A percentile compares a stretch with the other conserved stretches of the same genome.
These are phyloP conservation scores for Candida tibetensis DNA, from an alignment of 805 yeast species.

Conservation along the genomic window DNA sequence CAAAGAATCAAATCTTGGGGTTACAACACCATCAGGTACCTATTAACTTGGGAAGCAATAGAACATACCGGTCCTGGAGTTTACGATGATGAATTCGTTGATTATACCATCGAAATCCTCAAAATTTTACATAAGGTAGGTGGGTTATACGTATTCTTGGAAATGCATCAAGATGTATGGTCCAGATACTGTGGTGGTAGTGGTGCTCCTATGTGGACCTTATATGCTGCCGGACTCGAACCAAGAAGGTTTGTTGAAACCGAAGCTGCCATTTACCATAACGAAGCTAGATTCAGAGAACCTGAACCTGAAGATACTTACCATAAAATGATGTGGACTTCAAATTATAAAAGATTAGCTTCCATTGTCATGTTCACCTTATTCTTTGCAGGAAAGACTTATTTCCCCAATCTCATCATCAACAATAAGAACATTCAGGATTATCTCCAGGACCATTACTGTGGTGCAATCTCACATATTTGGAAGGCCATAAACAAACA, in stretches of 20 bases:
- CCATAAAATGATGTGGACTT: slow-evolving; percentile 91
- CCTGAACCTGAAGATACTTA: slow-evolving; percentile 39
- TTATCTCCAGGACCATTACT: slow-evolving; percentile 64
- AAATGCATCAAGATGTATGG: slow-evolving; percentile 96
- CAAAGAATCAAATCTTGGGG: slow-evolving; percentile 75
- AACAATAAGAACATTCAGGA: slow-evolving; percentile 77
- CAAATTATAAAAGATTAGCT: slow-evolving; percentile 77
- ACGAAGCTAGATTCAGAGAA: slow-evolving; percentile 40
- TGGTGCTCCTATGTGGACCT: slow-evolving; percentile 94
- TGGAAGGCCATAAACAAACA: slow-evolving; percentile 29
- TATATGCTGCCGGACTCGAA: slow-evolving; percentile 83
- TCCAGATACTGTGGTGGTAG: slow-evolving; percentile 84
- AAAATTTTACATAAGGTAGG: slow-evolving; percentile 58
- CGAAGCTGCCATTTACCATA: slow-evolving; percentile 80
- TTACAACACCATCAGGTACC: slow-evolving; percentile 70
- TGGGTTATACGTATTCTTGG: slow-evolving; percentile 75
- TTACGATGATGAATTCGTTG: slow-evolving; percentile 75
- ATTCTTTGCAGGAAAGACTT: slow-evolving; percentile 74
- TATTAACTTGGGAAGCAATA: slow-evolving; percentile 88
- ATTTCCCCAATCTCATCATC: slow-evolving; percentile 72
- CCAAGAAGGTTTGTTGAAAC: slow-evolving; percentile 69
- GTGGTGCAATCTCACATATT: slow-evolving; percentile 45
- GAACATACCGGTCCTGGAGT: slow-evolving; percentile 85
- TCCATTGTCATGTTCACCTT: slow-evolving; percentile 79
- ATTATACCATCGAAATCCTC: slow-evolving; percentile 63